phyloP scores from a whole-genome alignment of 176 grass and related monocot genomes.

The Chloris gayana region DNA sequence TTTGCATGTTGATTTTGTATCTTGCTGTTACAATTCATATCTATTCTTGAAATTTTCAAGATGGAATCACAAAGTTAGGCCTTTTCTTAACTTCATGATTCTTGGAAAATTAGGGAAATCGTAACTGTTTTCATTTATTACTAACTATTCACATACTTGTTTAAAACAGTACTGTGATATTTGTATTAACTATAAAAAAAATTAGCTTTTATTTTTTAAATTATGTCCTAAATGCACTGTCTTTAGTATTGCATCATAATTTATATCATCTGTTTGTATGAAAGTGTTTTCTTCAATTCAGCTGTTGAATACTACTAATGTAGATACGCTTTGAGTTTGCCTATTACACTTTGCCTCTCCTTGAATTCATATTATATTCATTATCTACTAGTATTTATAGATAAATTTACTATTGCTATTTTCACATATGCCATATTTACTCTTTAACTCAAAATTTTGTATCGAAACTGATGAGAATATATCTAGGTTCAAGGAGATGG shows the following conservation, averaged over 20 bases:
- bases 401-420: constrained; percentile 20
- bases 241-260: background rate
- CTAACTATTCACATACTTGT: too few relatives aligned
- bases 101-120: constrained; percentile 20
- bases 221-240: constrained; percentile 7
- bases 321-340: constrained; percentile 1
- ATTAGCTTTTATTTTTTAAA: background rate
- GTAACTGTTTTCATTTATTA: background rate
- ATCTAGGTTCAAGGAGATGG: constrained; percentile 99
- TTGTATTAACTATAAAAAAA: background rate
- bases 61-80: constrained; percentile 9
- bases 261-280: constrained; percentile 3
- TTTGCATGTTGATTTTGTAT: constrained; percentile 36
- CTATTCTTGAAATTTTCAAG: constrained; percentile 13
- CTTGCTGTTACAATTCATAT: constrained; percentile 9
- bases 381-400: constrained; percentile 11
- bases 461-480: constrained; percentile 29
- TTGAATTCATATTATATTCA: constrained; percentile 28
- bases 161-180: background rate
- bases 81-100: constrained; percentile 14
- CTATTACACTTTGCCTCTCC: constrained; percentile 10
- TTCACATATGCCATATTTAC: background rate
- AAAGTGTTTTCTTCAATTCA: constrained; percentile 21
- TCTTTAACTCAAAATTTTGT: constrained; percentile 24
- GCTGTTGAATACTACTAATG: constrained; percentile 12